phyloP scores from a whole-genome alignment of 2,329 filamentous ascomycete genomes.

The Colletotrichum brevisporum region DNA sequence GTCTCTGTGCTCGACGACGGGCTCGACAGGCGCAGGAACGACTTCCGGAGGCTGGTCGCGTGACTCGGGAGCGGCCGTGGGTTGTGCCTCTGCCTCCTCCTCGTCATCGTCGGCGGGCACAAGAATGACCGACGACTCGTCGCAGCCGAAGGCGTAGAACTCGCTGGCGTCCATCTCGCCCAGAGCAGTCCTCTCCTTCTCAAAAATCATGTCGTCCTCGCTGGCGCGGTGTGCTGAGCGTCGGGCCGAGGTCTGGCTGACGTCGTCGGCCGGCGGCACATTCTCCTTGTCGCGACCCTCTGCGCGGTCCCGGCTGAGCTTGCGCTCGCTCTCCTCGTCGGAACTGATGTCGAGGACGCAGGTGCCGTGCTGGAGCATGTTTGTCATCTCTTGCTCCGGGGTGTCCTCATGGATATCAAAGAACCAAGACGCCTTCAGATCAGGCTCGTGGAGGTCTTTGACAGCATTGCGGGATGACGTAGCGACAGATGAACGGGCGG shows the following conservation, averaged over 20 bases:
- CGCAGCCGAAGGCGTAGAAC: constrained; percentile 77
- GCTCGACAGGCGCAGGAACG: constrained; percentile 41
- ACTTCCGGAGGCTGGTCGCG: constrained; percentile 48
- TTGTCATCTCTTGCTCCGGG: constrained; percentile 90
- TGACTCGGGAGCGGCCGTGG: constrained; percentile 29
- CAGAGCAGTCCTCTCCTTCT: constrained; percentile 75
- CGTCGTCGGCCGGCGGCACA: constrained; percentile 79
- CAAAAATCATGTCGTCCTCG: constrained; percentile 70
- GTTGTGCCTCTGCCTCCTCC: constrained; percentile 54
- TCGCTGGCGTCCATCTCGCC: constrained; percentile 77
- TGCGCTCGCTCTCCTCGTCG: constrained; percentile 80
- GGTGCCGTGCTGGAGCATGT: constrained; percentile 92
- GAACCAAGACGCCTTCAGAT: constrained; percentile 80
- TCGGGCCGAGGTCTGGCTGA: constrained; percentile 68
- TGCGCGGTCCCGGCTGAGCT: constrained; percentile 64
- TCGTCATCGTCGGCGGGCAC: constrained; percentile 75
- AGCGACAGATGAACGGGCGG: constrained; percentile 55
- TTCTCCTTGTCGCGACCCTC: constrained; percentile 91
- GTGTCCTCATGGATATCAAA: constrained; percentile 97
- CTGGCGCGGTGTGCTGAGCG: constrained; percentile 50
- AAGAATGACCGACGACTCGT: constrained; percentile 73
- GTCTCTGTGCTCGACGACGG: constrained; percentile 43
- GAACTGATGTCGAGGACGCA: constrained; percentile 89
- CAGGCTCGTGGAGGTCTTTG: constrained; percentile 56
- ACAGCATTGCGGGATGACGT: constrained; percentile 44